These are phyloP conservation scores for Hypoxylon sp. DNA, from an alignment of 2,329 filamentous ascomycete genomes.

Conservation along the genomic window DNA sequence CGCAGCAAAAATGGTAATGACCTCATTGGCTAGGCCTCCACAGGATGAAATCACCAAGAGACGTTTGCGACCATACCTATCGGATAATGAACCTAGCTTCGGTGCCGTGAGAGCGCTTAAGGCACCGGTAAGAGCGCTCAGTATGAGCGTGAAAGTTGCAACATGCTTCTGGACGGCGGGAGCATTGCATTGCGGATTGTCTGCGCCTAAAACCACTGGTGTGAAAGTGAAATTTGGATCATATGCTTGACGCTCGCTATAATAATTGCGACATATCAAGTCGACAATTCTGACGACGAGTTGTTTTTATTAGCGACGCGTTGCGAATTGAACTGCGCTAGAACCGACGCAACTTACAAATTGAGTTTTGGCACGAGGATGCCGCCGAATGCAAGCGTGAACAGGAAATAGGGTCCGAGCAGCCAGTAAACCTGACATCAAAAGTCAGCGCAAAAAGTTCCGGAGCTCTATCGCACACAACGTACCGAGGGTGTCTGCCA, in stretches of 20 bases:
- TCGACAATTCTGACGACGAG: slow-evolving; percentile 73
- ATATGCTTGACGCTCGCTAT: slow-evolving; percentile 73
- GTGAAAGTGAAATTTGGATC: slow-evolving; percentile 73
- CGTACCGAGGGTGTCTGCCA: slow-evolving; percentile 74
- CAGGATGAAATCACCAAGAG: slow-evolving; percentile 80
- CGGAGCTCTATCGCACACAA: slow-evolving; percentile 31
- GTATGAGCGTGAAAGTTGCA: slow-evolving; percentile 82
- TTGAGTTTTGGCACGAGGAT: slow-evolving; percentile 90
- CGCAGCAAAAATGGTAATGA: slow-evolving; percentile 83
- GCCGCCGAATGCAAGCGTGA: slow-evolving; percentile 88
- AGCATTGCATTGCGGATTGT: slow-evolving; percentile 85
- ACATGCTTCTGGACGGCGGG: slow-evolving; percentile 83
- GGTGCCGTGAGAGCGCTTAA: slow-evolving; percentile 87
- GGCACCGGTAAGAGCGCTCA: slow-evolving; percentile 80
- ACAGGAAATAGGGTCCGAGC: slow-evolving; percentile 82
- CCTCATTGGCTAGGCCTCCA: slow-evolving; percentile 81
- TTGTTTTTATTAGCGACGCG: slow-evolving; percentile 29
- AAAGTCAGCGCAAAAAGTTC: slow-evolving; percentile 48
- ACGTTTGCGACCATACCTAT: slow-evolving; percentile 84
- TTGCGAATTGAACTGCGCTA: slow-evolving; percentile 6
- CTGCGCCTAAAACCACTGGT: slow-evolving; percentile 75
- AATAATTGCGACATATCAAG: slow-evolving; percentile 87
- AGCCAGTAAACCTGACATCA: slow-evolving; percentile 81
- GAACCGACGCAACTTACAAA: slow-evolving; percentile 64
- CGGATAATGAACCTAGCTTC: slow-evolving; percentile 86